phyloP scores from a whole-genome alignment of 2,329 filamentous ascomycete species.

The Huntiella decipiens region DNA sequence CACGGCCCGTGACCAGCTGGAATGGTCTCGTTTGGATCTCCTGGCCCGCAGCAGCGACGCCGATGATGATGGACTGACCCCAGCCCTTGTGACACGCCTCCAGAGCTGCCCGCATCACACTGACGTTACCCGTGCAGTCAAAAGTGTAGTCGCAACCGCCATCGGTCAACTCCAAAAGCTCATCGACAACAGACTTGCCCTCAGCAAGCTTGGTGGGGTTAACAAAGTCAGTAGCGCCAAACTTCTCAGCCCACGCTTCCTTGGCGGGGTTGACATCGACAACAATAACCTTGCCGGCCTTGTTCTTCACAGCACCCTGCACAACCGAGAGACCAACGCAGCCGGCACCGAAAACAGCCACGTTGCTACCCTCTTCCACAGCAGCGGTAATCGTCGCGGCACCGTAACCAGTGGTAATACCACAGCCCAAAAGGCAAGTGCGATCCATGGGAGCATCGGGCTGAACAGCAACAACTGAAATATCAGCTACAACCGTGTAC shows the following conservation, averaged over 20 bases:
- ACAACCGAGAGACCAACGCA: slow-evolving; percentile 92
- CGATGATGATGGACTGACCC: slow-evolving; percentile 95
- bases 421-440: slow-evolving; percentile 88
- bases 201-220: slow-evolving; percentile 62
- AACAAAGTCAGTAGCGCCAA: slow-evolving; percentile 91
- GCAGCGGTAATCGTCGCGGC: slow-evolving; percentile 85
- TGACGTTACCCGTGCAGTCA: slow-evolving; percentile 94
- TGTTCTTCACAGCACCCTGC: slow-evolving; percentile 76
- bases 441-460: slow-evolving; percentile 84
- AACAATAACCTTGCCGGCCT: slow-evolving; percentile 58
- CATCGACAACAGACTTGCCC: slow-evolving; percentile 68
- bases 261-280: slow-evolving; percentile 68
- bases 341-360: slow-evolving; percentile 87
- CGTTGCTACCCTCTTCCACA: slow-evolving; percentile 72
- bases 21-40: slow-evolving; percentile 92
- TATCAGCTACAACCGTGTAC: slow-evolving; percentile 96
- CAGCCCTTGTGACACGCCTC: slow-evolving; percentile 99
- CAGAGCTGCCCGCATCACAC: slow-evolving; percentile 85
- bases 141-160: slow-evolving; percentile 98
- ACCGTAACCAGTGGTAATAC: slow-evolving; percentile 96
- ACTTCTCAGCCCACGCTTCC: slow-evolving; percentile 83
- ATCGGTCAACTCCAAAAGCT: slow-evolving; percentile 93
- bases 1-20: slow-evolving; percentile 92
- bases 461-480: slow-evolving; percentile 89
- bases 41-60: slow-evolving; percentile 87